Conservation (phyloP, 345 rosid genomes). For the Turnera subulata region DNA sequence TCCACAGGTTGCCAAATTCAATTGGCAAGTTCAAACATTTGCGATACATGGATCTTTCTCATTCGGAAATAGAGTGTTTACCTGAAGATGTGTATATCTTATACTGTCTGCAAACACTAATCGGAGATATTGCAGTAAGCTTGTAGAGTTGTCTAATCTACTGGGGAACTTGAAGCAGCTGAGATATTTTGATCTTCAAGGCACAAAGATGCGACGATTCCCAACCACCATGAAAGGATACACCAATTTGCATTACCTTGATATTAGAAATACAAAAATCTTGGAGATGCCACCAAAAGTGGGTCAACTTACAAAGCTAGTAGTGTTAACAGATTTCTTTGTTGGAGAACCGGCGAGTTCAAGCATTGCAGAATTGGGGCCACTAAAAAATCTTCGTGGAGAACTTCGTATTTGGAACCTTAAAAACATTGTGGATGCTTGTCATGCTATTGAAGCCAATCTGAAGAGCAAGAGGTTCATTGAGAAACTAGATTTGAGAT, state of each 20-base stretch:
- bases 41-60: conserved; percentile 7
- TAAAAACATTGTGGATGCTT: conserved; percentile 5
- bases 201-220: background rate
- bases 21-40: conserved; percentile 8
- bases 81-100: background rate
- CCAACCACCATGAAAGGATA: background rate
- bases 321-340: conserved; percentile 6
- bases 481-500: background rate
- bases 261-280: too few species aligned
- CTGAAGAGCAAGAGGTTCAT: conserved; percentile 11
- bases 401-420: conserved; percentile 9
- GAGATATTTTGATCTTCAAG: conserved; percentile 2
- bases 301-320: conserved; percentile 12
- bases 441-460: conserved; percentile 14
- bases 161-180: conserved; percentile 9
- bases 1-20: conserved; percentile 8
- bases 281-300: conserved; percentile 14
- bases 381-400: conserved; percentile 8
- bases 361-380: conserved; percentile 7
- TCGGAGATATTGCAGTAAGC: background rate
- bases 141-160: conserved; percentile 3
- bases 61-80: background rate
- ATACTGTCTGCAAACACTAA: background rate
- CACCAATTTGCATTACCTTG: too few species aligned
- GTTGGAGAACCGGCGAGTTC: conserved; percentile 2